phyloP scores from a whole-genome alignment of 139 green algal species.

The Haematococcus lacustris region DNA sequence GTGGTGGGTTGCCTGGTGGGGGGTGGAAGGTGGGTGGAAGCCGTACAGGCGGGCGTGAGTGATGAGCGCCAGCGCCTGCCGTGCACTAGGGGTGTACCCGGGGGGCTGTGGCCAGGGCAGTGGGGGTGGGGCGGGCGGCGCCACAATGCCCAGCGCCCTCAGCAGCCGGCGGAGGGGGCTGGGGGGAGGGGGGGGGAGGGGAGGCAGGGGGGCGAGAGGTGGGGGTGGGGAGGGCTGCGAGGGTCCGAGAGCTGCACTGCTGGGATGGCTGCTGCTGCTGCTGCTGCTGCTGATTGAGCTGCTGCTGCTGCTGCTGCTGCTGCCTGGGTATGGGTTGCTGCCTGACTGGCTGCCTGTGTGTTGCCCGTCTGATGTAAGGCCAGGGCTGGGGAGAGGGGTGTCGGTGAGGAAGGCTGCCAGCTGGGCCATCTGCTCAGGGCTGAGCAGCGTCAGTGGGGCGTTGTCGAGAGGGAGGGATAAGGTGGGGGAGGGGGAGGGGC shows the following conservation, averaged over 20 bases:
- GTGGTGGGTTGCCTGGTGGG: background rate
- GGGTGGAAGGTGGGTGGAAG: background rate
- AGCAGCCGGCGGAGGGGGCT: background rate
- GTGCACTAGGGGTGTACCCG: constrained; percentile 12
- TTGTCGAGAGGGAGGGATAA: constrained; percentile 6
- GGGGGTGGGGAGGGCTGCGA: too few species aligned
- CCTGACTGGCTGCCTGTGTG: too few species aligned
- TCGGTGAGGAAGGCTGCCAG: constrained; percentile 20
- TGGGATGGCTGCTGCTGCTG: background rate
- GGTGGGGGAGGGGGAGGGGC: too few species aligned
- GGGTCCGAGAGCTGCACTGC: too few species aligned
- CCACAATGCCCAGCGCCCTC: background rate
- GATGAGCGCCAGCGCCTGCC: constrained; percentile 23
- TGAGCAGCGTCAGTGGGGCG: constrained; percentile 12
- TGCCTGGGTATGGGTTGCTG: too few species aligned
- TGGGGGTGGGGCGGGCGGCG: background rate
- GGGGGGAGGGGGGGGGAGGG: too few species aligned
- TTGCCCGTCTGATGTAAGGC: too few species aligned
- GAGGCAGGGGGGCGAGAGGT: too few species aligned
- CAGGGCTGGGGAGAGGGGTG: background rate
- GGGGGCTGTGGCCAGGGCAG: constrained; percentile 25
- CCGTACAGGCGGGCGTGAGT: constrained; percentile 29
- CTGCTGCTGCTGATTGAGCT: background rate
- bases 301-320: background rate
- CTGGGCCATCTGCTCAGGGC: constrained; percentile 9